Percentiles rank a stretch among this genome's conserved stretches.
Evolutionary conservation across 129 eudicot genomes (phyloP).

Genomic region (Artemisia tridentata): DNA sequence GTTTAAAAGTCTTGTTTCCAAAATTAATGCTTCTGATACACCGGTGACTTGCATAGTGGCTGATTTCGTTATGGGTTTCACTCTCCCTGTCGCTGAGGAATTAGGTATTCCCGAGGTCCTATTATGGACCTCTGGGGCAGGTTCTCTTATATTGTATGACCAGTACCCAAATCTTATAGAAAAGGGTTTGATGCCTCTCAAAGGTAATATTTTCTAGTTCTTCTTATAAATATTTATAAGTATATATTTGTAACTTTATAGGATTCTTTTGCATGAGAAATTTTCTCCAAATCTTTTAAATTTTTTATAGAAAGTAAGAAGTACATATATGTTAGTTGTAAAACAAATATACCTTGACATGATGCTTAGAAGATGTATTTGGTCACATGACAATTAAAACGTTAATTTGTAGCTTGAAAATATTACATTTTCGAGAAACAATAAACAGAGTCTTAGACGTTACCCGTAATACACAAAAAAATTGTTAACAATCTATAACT

Average conservation of each 20-base stretch:
- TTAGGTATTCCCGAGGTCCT: conserved; percentile 29
- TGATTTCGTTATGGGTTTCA: conserved; percentile 36
- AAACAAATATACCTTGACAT: too few relatives aligned
- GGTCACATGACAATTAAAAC: too few relatives aligned
- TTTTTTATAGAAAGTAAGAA: too few relatives aligned
- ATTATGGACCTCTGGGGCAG: conserved; percentile 33
- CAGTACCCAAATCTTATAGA: conserved; percentile 30
- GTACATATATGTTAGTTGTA: too few relatives aligned
- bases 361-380: too few relatives aligned
- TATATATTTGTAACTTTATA: neutral
- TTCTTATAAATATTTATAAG: neutral
- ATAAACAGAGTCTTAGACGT: too few relatives aligned
- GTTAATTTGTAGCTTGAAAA: too few relatives aligned
- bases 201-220: conserved; percentile 21
- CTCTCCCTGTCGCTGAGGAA: conserved; percentile 25
- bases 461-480: too few relatives aligned
- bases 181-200: conserved; percentile 38
- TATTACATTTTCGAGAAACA: too few relatives aligned
- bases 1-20: conserved; percentile 19
- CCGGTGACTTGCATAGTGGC: conserved; percentile 40
- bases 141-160: conserved; percentile 27
- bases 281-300: too few relatives aligned
- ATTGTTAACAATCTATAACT: too few relatives aligned
- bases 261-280: too few relatives aligned
- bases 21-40: conserved; percentile 24